Evolutionary conservation across 2,329 filamentous ascomycete species (phyloP).

Genomic region (Paraphaeosphaeria minitans): DNA sequence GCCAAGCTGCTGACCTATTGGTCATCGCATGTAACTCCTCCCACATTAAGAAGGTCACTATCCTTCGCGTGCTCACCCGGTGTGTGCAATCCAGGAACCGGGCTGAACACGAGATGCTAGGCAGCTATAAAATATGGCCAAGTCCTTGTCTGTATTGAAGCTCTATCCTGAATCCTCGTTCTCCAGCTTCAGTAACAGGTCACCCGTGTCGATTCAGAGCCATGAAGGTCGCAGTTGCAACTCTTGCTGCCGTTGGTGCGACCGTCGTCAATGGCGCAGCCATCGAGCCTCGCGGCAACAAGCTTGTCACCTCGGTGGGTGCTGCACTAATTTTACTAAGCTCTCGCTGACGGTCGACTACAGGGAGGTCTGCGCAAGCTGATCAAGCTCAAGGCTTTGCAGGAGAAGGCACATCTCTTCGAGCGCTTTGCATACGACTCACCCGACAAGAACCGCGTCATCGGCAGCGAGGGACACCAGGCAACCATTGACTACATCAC

Average conservation of each 20-base stretch:
- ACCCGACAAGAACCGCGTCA: constrained; percentile 48
- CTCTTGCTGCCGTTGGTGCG: constrained; percentile 26
- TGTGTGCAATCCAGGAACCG: constrained; percentile 3
- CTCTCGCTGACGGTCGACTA: constrained; percentile 5
- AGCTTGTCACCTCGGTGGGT: constrained; percentile 34
- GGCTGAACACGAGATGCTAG: constrained; percentile 1
- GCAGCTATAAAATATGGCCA: constrained; percentile 8
- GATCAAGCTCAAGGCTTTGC: constrained; percentile 34
- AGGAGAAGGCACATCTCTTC: constrained; percentile 38
- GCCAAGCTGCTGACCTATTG: constrained; percentile 8
- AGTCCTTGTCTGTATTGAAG: constrained; percentile 1
- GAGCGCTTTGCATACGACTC: constrained; percentile 49
- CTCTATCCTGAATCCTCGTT: constrained; percentile 10
- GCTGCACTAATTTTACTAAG: neutral
- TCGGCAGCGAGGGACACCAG: constrained; percentile 47
- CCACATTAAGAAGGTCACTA: constrained; percentile 2
- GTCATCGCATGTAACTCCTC: neutral
- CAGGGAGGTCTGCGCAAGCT: constrained; percentile 32
- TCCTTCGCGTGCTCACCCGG: constrained; percentile 1
- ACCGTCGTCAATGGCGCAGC: constrained; percentile 25
- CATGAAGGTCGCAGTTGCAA: constrained; percentile 31
- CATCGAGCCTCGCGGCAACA: constrained; percentile 27
- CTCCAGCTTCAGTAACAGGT: constrained; percentile 12
- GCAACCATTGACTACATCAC: constrained; percentile 48
- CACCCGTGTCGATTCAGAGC: constrained; percentile 7